Percentiles rank a stretch among this genome's conserved stretches.
These are phyloP conservation scores for Aspergillus nidulans DNA, from an alignment of 495 filamentous ascomycete genomes.

Conservation along the genomic window DNA sequence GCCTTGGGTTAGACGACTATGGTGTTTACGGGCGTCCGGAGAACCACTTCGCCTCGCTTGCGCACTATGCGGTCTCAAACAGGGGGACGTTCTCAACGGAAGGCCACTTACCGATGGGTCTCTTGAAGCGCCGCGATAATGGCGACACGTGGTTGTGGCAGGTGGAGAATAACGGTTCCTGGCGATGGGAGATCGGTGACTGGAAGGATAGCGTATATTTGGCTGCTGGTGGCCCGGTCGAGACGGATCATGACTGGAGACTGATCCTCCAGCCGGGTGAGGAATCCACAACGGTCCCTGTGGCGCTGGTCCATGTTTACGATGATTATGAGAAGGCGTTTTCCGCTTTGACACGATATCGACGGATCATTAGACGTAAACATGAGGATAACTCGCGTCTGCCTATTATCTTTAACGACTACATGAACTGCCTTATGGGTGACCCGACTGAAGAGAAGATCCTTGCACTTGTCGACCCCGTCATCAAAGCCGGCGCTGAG, in stretches of 20 bases:
- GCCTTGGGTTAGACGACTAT: constrained; percentile 19
- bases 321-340: constrained; percentile 17
- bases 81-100: constrained; percentile 19
- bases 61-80: constrained; percentile 15
- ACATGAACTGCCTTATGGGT: constrained; percentile 30
- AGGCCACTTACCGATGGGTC: constrained; percentile 19
- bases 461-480: constrained; percentile 17
- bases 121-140: constrained; percentile 6
- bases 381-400: constrained; percentile 16
- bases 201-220: constrained; percentile 21
- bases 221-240: constrained; percentile 16
- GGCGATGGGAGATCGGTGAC: constrained; percentile 27
- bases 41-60: constrained; percentile 8
- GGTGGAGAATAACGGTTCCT: constrained; percentile 24
- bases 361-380: constrained; percentile 14
- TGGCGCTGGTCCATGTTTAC: constrained; percentile 11
- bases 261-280: constrained; percentile 9
- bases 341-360: constrained; percentile 16
- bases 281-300: constrained; percentile 16
- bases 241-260: constrained; percentile 18
- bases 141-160: constrained; percentile 25
- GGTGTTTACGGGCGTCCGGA: constrained; percentile 17
- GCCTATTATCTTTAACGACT: constrained; percentile 27
- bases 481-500: constrained; percentile 13
- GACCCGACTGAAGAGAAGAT: constrained; percentile 26